These are phyloP conservation scores for Plasmodium reichenowi DNA, from an alignment of 169 alveolate genomes.

Conservation along the genomic window DNA sequence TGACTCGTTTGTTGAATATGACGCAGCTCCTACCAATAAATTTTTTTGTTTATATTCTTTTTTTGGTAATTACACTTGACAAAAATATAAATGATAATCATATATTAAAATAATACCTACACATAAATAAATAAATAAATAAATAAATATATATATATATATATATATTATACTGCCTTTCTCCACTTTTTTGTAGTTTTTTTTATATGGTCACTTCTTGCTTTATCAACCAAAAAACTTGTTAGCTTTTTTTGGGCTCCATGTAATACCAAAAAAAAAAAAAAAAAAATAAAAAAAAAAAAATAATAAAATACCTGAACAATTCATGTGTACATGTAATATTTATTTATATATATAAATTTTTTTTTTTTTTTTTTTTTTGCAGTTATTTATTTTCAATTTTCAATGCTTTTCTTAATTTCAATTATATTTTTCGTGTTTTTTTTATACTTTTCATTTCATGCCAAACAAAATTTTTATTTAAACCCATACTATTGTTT, in stretches of 20 bases:
- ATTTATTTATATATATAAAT: too few species aligned
- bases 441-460: conserved; percentile 16
- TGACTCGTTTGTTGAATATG: conserved; percentile 21
- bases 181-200: conserved; percentile 10
- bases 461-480: conserved; percentile 65
- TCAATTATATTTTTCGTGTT: conserved; percentile 7
- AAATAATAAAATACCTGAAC: background rate
- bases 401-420: background rate
- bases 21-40: conserved; percentile 54
- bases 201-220: conserved; percentile 16
- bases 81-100: background rate
- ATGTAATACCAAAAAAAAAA: conserved; percentile 25
- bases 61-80: conserved; percentile 5
- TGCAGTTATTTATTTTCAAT: conserved; percentile 34
- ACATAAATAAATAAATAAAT: background rate
- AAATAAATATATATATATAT: background rate
- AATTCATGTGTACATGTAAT: too few species aligned
- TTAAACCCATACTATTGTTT: conserved; percentile 76
- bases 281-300: background rate
- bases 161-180: background rate
- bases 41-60: conserved; percentile 23
- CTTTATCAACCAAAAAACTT: conserved; percentile 15
- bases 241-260: conserved; percentile 14
- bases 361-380: conserved; percentile 8
- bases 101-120: background rate